Evolutionary conservation across 2,329 filamentous ascomycete genomes (phyloP).

Genomic region (Cadophora sp.): DNA sequence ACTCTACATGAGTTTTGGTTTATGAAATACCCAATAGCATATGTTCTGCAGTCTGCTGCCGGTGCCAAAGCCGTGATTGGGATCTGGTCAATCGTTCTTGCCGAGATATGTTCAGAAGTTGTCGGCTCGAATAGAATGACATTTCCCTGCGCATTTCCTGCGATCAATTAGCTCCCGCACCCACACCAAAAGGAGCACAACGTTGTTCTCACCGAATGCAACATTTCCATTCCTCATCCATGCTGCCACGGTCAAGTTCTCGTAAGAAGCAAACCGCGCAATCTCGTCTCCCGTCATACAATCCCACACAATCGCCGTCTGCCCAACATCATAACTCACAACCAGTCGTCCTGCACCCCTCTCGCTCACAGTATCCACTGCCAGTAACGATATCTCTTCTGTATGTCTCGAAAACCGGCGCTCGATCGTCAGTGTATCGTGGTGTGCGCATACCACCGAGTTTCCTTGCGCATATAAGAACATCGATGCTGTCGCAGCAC

Average conservation of each 20-base stretch:
- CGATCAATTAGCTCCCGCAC: conserved; percentile 28
- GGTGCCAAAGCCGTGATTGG: conserved; percentile 94
- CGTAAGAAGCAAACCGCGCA: conserved; percentile 90
- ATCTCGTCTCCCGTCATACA: conserved; percentile 90
- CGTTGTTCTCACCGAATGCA: conserved; percentile 77
- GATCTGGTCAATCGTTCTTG: conserved; percentile 88
- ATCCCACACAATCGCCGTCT: conserved; percentile 97
- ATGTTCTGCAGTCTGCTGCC: conserved; percentile 87
- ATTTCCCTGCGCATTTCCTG: conserved; percentile 91
- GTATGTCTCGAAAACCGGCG: conserved; percentile 83
- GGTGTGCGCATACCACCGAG: conserved; percentile 84
- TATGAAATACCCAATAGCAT: conserved; percentile 82
- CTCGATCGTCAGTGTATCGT: conserved; percentile 91
- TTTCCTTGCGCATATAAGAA: conserved; percentile 88
- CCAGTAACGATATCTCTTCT: conserved; percentile 82
- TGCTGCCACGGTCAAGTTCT: conserved; percentile 80
- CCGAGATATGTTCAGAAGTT: conserved; percentile 90
- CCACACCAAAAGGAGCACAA: conserved; percentile 13
- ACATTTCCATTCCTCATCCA: conserved; percentile 99
- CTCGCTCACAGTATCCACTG: conserved; percentile 91
- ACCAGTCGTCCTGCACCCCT: conserved; percentile 83
- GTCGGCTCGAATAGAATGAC: conserved; percentile 94
- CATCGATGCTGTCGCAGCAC: conserved; percentile 88
- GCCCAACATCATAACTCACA: conserved; percentile 89
- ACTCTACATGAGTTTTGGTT: not conserved